A percentile compares a stretch with the other conserved stretches of the same genome.
These are phyloP conservation scores for Lactifluus rugatus DNA, from an alignment of 768 basidiomycete species.

Conservation along the genomic window DNA sequence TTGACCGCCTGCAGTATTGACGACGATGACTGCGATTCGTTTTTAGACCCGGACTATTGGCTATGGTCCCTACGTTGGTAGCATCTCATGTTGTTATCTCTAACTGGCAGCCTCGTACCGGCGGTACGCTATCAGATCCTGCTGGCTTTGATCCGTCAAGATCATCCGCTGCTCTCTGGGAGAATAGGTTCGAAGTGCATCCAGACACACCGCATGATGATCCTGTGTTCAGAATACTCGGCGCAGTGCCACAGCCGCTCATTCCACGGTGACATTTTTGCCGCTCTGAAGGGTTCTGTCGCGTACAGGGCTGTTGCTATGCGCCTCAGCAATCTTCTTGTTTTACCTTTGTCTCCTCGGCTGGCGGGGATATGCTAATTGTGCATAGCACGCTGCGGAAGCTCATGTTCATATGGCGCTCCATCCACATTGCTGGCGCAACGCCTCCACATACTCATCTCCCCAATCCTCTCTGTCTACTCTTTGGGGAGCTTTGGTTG, in stretches of 20 bases:
- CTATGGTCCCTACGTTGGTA: slow-evolving; percentile 67
- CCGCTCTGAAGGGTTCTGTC: not conserved
- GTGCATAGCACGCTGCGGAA: not conserved
- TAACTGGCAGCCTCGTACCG: slow-evolving; percentile 45
- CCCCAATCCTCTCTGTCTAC: not conserved
- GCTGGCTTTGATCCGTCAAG: slow-evolving; percentile 67
- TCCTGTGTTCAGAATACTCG: slow-evolving; percentile 27
- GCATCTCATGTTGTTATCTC: slow-evolving; percentile 59
- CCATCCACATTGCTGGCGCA: not conserved
- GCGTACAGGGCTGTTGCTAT: not conserved
- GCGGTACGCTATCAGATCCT: slow-evolving; percentile 58
- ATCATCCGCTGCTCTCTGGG: slow-evolving; percentile 74
- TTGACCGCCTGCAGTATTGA: slow-evolving; percentile 11
- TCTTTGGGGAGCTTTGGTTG: not conserved
- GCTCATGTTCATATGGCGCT: not conserved
- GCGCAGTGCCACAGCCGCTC: not conserved
- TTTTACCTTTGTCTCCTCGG: not conserved
- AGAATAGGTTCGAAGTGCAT: slow-evolving; percentile 80
- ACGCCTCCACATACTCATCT: not conserved
- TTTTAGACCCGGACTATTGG: slow-evolving; percentile 55
- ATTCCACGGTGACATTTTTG: not conserved
- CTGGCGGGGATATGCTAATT: not conserved
- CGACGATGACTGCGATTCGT: slow-evolving; percentile 27
- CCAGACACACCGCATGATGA: slow-evolving; percentile 74
- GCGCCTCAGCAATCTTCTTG: not conserved